A percentile compares a stretch with the other conserved stretches of the same genome.
Evolutionary conservation across 1,284 basidiomycete species (phyloP).

Genomic region (Somion occarium): DNA sequence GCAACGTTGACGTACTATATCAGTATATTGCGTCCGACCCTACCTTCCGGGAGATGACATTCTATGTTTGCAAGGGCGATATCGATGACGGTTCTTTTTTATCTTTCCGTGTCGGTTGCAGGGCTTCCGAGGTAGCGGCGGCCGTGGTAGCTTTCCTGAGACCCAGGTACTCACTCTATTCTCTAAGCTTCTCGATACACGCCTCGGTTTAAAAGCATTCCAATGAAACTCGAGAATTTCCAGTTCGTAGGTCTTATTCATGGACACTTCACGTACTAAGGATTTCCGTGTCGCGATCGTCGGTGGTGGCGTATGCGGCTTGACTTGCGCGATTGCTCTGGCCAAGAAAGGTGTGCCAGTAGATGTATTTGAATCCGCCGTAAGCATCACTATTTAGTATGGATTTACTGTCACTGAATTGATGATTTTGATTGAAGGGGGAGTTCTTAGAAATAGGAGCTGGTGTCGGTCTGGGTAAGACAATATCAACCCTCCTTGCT

Average conservation of each 20-base stretch:
- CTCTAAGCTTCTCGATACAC: background rate
- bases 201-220: background rate
- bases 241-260: background rate
- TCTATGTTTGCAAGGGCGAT: too few species aligned
- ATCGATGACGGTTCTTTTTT: background rate
- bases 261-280: background rate
- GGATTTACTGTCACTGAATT: background rate
- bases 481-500: background rate
- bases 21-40: too few species aligned
- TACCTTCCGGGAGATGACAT: too few species aligned
- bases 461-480: constrained; percentile 9
- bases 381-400: constrained; percentile 5
- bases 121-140: background rate
- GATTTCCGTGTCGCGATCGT: constrained; percentile 16
- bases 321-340: constrained; percentile 15
- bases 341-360: constrained; percentile 12
- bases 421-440: constrained; percentile 4
- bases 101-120: background rate
- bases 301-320: constrained; percentile 20
- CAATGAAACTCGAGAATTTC: background rate
- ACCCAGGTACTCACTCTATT: background rate
- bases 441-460: constrained; percentile 12
- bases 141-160: background rate
- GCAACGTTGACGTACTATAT: too few species aligned
- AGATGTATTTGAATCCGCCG: constrained; percentile 18